Conservation (phyloP, 495 filamentous ascomycete genomes). For the Barbatosphaeria neglecta region DNA sequence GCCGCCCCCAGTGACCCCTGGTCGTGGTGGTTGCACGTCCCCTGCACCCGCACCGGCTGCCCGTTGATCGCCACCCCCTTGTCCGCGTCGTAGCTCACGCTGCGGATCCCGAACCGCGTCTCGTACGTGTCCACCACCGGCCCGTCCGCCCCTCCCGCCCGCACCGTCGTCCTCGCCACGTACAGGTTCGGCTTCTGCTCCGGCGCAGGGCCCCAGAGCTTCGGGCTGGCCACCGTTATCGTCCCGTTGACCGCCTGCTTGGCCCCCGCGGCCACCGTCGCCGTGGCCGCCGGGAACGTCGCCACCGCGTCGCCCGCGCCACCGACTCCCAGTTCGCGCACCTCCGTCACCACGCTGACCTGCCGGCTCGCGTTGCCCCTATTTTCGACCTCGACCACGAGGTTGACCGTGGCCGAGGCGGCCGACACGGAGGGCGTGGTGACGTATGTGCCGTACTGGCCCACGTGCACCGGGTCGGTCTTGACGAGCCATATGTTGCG, state of each 20-base stretch:
- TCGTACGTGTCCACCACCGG: constrained; percentile 31
- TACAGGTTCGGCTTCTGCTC: constrained; percentile 33
- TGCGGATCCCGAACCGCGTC: constrained; percentile 36
- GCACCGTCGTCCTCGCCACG: constrained; percentile 28
- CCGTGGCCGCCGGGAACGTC: constrained; percentile 9
- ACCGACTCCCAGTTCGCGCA: constrained; percentile 11
- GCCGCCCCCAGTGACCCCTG: constrained; percentile 33
- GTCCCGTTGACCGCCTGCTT: constrained; percentile 22
- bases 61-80: constrained; percentile 31
- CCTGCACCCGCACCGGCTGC: constrained; percentile 23
- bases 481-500: constrained; percentile 39
- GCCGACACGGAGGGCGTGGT: constrained; percentile 26
- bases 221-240: constrained; percentile 21
- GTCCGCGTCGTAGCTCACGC: constrained; percentile 19
- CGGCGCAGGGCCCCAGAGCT: constrained; percentile 36
- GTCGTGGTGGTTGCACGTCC: constrained; percentile 37
- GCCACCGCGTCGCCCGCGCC: constrained; percentile 14
- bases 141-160: background rate
- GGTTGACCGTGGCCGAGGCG: constrained; percentile 22
- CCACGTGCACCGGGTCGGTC: constrained; percentile 27
- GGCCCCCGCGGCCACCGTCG: constrained; percentile 14
- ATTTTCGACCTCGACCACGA: constrained; percentile 30
- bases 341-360: constrained; percentile 15
- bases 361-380: constrained; percentile 10
- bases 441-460: constrained; percentile 32